Evolutionary conservation across 306 rosid species (phyloP).

Genomic region (Neltuma alba): DNA sequence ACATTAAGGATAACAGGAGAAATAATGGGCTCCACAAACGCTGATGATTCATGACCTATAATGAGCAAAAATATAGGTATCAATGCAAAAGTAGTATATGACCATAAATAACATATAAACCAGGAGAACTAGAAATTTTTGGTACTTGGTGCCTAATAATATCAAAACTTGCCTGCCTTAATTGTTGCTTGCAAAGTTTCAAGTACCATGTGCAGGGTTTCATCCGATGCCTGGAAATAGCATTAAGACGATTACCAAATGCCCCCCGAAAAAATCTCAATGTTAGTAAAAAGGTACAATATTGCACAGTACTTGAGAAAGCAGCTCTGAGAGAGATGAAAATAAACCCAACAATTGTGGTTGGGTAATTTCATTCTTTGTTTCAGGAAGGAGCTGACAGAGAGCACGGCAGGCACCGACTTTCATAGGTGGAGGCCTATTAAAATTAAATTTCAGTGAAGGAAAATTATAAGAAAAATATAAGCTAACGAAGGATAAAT

Average conservation of each 20-base stretch:
- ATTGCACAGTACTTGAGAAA: constrained; percentile 61
- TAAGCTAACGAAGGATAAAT: constrained; percentile 27
- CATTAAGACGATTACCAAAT: constrained; percentile 36
- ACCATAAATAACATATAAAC: background rate
- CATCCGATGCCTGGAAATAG: constrained; percentile 82
- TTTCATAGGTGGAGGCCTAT: constrained; percentile 90
- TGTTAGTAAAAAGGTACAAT: constrained; percentile 24
- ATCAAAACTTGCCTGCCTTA: constrained; percentile 63
- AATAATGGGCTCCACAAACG: constrained; percentile 65
- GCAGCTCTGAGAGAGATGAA: constrained; percentile 83
- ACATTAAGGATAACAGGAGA: constrained; percentile 81
- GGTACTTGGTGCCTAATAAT: background rate
- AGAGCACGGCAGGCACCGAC: constrained; percentile 97
- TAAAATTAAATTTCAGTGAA: constrained; percentile 31
- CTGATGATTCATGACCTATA: constrained; percentile 69
- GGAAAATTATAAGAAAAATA: constrained; percentile 19
- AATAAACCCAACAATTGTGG: constrained; percentile 73
- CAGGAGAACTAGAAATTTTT: background rate
- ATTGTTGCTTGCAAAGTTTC: constrained; percentile 84
- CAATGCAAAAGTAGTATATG: constrained; percentile 25
- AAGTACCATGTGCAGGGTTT: constrained; percentile 87
- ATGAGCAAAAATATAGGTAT: constrained; percentile 26
- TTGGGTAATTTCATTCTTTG: constrained; percentile 62
- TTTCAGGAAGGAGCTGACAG: constrained; percentile 81
- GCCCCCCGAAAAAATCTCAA: constrained; percentile 28